These are phyloP conservation scores for Termitomyces sp. DNA, from an alignment of 768 basidiomycete genomes.

Conservation along the genomic window DNA sequence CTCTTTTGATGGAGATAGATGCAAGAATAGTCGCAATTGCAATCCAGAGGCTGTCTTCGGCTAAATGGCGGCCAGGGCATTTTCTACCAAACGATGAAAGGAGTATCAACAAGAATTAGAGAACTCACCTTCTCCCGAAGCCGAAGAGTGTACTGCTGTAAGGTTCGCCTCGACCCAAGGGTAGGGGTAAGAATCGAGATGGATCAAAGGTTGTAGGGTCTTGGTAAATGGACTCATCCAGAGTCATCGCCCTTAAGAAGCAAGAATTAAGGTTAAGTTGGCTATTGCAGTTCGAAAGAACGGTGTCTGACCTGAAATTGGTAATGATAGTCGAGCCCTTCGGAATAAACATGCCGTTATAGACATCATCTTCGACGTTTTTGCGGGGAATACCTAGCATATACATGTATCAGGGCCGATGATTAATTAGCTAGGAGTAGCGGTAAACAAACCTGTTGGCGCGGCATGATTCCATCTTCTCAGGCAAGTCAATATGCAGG, in stretches of 20 bases:
- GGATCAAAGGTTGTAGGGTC: slow-evolving; percentile 8
- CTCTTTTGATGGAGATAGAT: background rate
- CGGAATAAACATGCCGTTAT: slow-evolving; percentile 12
- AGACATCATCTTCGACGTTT: slow-evolving; percentile 10
- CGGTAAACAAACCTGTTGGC: background rate
- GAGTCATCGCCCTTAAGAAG: slow-evolving; percentile 6
- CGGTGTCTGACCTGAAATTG: slow-evolving; percentile 1
- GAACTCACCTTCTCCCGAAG: slow-evolving; percentile 10
- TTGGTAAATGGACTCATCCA: slow-evolving; percentile 9
- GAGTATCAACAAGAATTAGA: too few species aligned
- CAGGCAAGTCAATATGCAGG: background rate
- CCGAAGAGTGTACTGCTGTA: slow-evolving; percentile 7
- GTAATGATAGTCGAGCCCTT: slow-evolving; percentile 12
- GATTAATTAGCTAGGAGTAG: too few species aligned
- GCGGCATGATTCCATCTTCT: slow-evolving; percentile 1
- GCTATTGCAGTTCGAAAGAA: background rate
- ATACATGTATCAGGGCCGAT: background rate
- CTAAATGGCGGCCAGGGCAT: slow-evolving; percentile 36
- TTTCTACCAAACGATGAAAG: slow-evolving; percentile 3
- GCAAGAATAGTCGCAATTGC: slow-evolving; percentile 7
- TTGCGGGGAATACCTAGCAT: slow-evolving; percentile 2
- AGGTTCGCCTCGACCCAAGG: slow-evolving; percentile 10
- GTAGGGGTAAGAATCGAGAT: slow-evolving; percentile 9
- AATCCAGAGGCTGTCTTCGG: slow-evolving; percentile 34
- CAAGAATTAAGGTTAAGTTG: background rate